These are phyloP conservation scores for Penicillium sp. DNA, from an alignment of 2,329 filamentous ascomycete species.

Conservation along the genomic window DNA sequence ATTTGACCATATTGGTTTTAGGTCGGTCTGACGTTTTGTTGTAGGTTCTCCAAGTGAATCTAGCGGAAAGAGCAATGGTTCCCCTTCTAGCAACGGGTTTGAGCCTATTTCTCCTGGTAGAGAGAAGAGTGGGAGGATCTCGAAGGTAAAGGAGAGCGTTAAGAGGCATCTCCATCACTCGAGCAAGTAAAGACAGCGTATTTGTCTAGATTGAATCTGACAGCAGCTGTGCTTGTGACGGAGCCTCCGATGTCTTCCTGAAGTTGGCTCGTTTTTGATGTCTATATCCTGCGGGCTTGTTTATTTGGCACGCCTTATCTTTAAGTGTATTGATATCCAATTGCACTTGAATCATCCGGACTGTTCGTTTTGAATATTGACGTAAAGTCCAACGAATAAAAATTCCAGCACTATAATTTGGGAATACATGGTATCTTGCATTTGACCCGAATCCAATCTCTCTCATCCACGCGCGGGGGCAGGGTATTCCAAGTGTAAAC, in stretches of 20 bases:
- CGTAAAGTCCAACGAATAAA: background rate
- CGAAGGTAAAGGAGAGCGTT: conserved; percentile 22
- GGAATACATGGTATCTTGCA: background rate
- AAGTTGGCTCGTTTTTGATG: background rate
- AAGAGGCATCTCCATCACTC: conserved; percentile 16
- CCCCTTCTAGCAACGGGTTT: background rate
- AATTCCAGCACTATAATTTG: background rate
- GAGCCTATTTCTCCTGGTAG: background rate
- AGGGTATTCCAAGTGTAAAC: background rate
- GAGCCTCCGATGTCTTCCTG: background rate
- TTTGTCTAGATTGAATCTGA: background rate
- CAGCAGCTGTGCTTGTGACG: background rate
- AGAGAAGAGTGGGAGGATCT: conserved; percentile 13
- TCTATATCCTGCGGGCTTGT: background rate
- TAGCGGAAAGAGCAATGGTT: background rate
- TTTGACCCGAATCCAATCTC: too few species aligned
- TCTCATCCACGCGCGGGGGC: background rate
- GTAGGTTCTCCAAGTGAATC: background rate
- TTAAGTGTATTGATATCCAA: conserved; percentile 9
- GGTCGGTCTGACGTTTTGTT: background rate
- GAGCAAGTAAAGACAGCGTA: background rate
- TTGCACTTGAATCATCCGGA: background rate
- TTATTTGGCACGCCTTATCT: background rate
- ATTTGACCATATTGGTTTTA: background rate
- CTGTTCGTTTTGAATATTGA: background rate